Conservation (phyloP, 306 rosid genomes). For the Sindora glabra region DNA sequence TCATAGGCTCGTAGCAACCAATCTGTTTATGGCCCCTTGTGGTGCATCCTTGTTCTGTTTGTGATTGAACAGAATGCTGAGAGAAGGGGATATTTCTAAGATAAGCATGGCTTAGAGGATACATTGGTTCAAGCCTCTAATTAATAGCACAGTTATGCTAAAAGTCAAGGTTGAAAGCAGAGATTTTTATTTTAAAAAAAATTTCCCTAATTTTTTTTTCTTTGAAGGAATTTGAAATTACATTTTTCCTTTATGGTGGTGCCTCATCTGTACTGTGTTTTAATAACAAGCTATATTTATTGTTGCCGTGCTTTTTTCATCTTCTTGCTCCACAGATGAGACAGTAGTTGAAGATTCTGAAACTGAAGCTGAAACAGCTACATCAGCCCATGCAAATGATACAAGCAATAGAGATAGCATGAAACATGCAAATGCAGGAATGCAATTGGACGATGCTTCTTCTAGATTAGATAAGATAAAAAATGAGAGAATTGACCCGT, state of each 20-base stretch:
- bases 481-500: constrained; percentile 10
- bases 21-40: too few relatives aligned
- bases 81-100: constrained; percentile 1
- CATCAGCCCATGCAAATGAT: constrained; percentile 34
- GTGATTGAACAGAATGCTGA: background rate
- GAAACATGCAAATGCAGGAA: constrained; percentile 14
- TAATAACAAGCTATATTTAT: constrained; percentile 7
- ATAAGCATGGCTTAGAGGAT: background rate
- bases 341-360: constrained; percentile 87
- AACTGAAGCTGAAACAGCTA: constrained; percentile 60
- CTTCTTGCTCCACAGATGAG: constrained; percentile 87
- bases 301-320: constrained; percentile 71
- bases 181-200: too few relatives aligned
- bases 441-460: constrained; percentile 12
- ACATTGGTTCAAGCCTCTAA: constrained; percentile 9
- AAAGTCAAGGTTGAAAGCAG: background rate
- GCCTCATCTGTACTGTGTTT: background rate
- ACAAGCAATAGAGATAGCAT: constrained; percentile 16
- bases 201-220: too few relatives aligned
- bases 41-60: background rate
- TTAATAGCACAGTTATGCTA: background rate
- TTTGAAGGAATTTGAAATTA: too few relatives aligned
- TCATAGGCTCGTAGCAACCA: too few relatives aligned
- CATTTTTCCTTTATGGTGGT: background rate
- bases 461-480: constrained; percentile 3